Evolutionary conservation across 225 moss, liverwort and hornwort species (phyloP), one percentile per base, ranked within the genome.

Genomic region (Rhytidiadelphus loreus): DNA sequence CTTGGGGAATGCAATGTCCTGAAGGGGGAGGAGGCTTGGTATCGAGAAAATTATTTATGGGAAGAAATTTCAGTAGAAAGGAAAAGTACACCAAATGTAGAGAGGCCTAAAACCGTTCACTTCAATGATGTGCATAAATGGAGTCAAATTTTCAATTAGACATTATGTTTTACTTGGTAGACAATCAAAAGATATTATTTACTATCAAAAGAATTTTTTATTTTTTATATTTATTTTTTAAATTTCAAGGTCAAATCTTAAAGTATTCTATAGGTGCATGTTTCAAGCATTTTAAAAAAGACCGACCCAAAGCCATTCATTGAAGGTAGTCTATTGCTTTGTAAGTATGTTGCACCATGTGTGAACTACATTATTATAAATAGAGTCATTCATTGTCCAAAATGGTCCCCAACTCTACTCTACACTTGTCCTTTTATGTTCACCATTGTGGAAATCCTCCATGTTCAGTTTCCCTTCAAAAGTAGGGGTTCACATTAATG

Each of bases 261-360:
- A 72, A 72, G 6, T 28, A 0, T 28, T 16, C 43, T 0, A 24
- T 10, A 9, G 2, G 9, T 26, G 26, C 16, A 16, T 71, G 43
- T 71, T 43, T 16, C 5, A 28, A 16, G 9, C 0, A 1, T 71
- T 44, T 69, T 13, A 3, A 9, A 16, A 71, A 6, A 43, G 4
- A 15, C 3, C 3, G 12, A 28, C 0, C 5, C 8, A 2, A 71
- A 28, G 44, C 3, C 43, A 28, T 71, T 28, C 2, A 17, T 0
- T 16, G 1, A 28, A 72, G 44, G 10, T 28, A n/a, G n/a, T 72
- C 28, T 9, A 28, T 9, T 28, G 2, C 16, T 16, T 72, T 19
- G 19, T 11, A 46, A 48, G 0, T 11, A 30, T 7, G 0, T 7
- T 4, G 4, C 1, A 0, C 1, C 6, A 19, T 19, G 9, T 16